Evolutionary conservation across 2,329 filamentous ascomycete genomes (phyloP).

Genomic region (Sclerotinia nivalis): DNA sequence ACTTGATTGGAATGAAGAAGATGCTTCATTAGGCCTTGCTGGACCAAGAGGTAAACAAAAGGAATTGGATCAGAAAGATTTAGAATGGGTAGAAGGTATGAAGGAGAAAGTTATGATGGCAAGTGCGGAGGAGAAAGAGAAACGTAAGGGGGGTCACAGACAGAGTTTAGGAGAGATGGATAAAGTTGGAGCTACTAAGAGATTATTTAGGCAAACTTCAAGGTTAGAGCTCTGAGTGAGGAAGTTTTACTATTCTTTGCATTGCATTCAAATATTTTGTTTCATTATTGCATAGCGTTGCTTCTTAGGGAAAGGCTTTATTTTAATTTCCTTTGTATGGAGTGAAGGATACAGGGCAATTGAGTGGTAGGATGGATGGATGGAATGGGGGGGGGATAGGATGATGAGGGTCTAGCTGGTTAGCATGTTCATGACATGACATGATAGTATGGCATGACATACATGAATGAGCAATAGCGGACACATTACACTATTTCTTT

Average conservation of each 20-base stretch:
- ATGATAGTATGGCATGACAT: background rate
- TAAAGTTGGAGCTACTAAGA: conserved; percentile 70
- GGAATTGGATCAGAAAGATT: conserved; percentile 70
- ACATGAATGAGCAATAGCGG: background rate
- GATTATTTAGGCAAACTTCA: conserved; percentile 53
- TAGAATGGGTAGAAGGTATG: conserved; percentile 80
- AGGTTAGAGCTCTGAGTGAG: conserved; percentile 7
- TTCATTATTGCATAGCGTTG: conserved; percentile 14
- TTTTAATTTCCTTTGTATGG: conserved; percentile 4
- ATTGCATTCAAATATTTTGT: background rate
- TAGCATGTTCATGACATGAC: conserved; percentile 12
- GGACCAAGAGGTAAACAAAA: conserved; percentile 66
- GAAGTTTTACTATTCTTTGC: background rate
- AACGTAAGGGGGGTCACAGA: conserved; percentile 31
- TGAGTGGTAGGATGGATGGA: background rate
- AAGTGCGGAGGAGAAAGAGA: conserved; percentile 55
- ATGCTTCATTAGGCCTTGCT: conserved; percentile 60
- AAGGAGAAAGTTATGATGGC: conserved; percentile 75
- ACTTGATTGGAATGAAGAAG: conserved; percentile 60
- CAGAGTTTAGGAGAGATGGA: conserved; percentile 65
- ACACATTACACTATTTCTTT: background rate
- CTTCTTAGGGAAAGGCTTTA: background rate
- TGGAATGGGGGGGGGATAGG: background rate
- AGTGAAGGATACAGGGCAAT: background rate
- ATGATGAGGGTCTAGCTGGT: background rate